Evolutionary conservation across 352 stramenopile species (phyloP), one percentile per base, ranked within the genome.

Genomic region (Thraustochytrium sp.): DNA sequence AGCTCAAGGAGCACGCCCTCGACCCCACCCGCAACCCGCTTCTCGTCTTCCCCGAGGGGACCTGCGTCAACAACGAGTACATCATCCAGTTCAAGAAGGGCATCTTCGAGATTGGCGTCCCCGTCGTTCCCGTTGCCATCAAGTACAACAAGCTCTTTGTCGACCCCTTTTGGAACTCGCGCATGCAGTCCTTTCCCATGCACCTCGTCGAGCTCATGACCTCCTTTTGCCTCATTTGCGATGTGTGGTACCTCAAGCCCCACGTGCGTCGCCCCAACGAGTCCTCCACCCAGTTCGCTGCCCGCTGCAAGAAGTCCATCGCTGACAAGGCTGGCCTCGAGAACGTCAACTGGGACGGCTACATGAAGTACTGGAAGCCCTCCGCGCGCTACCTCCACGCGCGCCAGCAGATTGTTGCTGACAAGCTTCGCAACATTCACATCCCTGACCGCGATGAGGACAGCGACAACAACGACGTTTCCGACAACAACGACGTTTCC

Each of bases 141-240:
- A 87, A 84, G 73, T 87, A 87, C 64, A 87, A 87, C 61, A 87
- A 87, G 42, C 26, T 87, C 23, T 87, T 87, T 86, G 76, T 85
- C 29, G 77, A 87, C 49, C 76, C 73, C 0, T 87, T 86, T 53
- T 87, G 85, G 85, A 87, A 86, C 76, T 80, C 44, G 1, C 44
- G 84, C 29, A 9, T 26, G 44, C 83, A 87, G 62, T 85, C 59
- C 40, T 87, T 87, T 42, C 38, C 42, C 21, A 62, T 63, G 42
- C 72, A 87, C 54, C 84, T 87, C 4, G 82, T 87, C 72, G 65
- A 75, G 34, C 64, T 87, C 49, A 87, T 87, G 85, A 85, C 74
- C 29, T 87, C 85, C 11, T 87, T 84, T 64, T 86, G 84, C 42
- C 44, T 87, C 31, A 75, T 87, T 31, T 87, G 85, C 46, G 85